Base-by-base conservation (phyloP, 2,329 filamentous ascomycete species). In the Trichoderma gracile region DNA sequence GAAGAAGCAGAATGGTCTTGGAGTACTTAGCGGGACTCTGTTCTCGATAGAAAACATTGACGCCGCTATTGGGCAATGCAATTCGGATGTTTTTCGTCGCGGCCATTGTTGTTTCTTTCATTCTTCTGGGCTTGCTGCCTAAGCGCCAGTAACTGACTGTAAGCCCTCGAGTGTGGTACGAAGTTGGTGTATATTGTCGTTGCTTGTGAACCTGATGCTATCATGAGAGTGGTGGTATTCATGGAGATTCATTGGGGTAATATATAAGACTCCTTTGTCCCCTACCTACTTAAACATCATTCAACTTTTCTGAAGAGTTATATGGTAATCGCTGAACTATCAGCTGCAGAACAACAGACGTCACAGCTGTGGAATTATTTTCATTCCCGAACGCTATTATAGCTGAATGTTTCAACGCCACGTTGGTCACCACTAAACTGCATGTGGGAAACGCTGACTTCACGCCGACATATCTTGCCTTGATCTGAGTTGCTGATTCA, bases 31-130 rank as follows among this genome's bases (percentile, higher is more conserved):
- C 25, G 40, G 58, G 58, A 45, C 58, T 43, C 25, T 61, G 46
- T 5, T 61, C 58, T 10, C 58, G 58, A 53, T 61, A 61, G n/a
- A 61, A 61, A 2, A 61, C 17, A 23, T 61, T 45, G 8, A 61
- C 58, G 38, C 58, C 58, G 33, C 58, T 53, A 25, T 61, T 53
- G 19, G 58, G 58, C 23, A 61, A n/a, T 30, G 38, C 7, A 2
- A 61, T 33, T 4, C 47, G 58, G 14, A 61, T 43, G 40, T 38
- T 61, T 15, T 53, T 47, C 21, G 58, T 53, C 14, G 58, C 25
- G n/a, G 58, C 14, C 58, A 61, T 61, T 27, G 27, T 52, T 25
- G n/a, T 10, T 9, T 45, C 38, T 14, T 59, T 27, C 1, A n/a
- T n/a, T n/a, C n/a, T n/a, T n/a, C n/a, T n/a, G n/a, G n/a, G n/a